Evolutionary conservation across 2,329 filamentous ascomycete species (phyloP).

Genomic region (Paraphaeosphaeria minitans): DNA sequence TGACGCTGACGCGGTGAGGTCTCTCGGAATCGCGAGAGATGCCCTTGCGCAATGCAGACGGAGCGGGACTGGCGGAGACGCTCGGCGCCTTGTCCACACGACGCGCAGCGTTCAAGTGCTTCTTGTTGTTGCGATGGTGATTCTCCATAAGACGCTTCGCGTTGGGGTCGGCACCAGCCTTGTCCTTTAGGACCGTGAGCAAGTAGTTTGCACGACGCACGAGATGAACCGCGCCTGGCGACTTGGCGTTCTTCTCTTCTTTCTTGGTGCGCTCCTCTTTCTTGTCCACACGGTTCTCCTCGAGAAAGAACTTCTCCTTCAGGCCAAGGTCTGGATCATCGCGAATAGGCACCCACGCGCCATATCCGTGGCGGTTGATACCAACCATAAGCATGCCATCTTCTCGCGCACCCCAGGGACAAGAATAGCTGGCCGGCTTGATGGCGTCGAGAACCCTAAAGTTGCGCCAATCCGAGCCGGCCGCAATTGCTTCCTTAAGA

Average conservation of each 20-base stretch:
- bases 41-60: conserved; percentile 48
- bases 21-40: conserved; percentile 44
- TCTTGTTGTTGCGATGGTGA: conserved; percentile 94
- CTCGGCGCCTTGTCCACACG: conserved; percentile 62
- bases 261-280: conserved; percentile 87
- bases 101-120: conserved; percentile 63
- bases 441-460: conserved; percentile 91
- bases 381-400: conserved; percentile 97
- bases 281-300: conserved; percentile 97
- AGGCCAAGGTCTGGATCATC: conserved; percentile 88
- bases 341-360: conserved; percentile 91
- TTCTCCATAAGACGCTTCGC: conserved; percentile 85
- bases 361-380: conserved; percentile 91
- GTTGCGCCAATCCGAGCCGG: conserved; percentile 69
- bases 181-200: conserved; percentile 90
- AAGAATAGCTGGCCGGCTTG: conserved; percentile 89
- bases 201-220: conserved; percentile 95
- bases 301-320: conserved; percentile 89
- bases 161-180: conserved; percentile 72
- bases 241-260: conserved; percentile 75
- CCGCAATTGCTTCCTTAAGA: conserved; percentile 73
- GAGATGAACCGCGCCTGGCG: conserved; percentile 94
- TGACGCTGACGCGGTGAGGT: conserved; percentile 44
- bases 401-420: conserved; percentile 88
- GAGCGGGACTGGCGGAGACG: conserved; percentile 73